phyloP scores from a whole-genome alignment of 2,329 filamentous ascomycete species.

The Rhynchosporium graminicola region DNA sequence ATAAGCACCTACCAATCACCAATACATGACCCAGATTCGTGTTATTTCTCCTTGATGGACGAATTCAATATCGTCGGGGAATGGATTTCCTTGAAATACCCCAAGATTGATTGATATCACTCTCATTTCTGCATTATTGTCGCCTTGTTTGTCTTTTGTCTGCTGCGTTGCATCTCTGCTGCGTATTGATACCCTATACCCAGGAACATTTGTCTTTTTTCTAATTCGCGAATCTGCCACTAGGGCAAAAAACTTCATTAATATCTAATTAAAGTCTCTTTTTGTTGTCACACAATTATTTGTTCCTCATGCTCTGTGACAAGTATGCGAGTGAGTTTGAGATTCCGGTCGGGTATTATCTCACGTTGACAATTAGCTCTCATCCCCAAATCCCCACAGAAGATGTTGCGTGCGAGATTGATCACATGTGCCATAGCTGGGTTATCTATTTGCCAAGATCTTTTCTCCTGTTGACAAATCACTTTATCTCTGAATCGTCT shows the following conservation, averaged over 20 bases:
- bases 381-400: no score
- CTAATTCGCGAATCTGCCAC: conserved; percentile 39
- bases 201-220: conserved; percentile 41
- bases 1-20: conserved; percentile 28
- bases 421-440: no score
- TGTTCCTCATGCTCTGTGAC: conserved; percentile 10
- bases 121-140: conserved; percentile 41
- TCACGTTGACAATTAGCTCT: no score
- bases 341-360: no score
- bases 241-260: conserved; percentile 41
- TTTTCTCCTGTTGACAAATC: no score
- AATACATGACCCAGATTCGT: conserved; percentile 16
- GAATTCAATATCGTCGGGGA: conserved; percentile 39
- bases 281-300: conserved; percentile 29
- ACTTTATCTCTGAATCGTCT: no score
- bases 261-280: conserved; percentile 43
- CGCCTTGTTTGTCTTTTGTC: conserved; percentile 33
- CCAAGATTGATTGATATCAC: conserved; percentile 43
- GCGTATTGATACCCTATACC: conserved; percentile 45
- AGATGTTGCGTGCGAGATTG: no score
- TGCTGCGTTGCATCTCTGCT: conserved; percentile 37
- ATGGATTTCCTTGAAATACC: conserved; percentile 43
- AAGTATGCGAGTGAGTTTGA: not conserved
- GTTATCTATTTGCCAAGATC: no score
- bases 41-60: conserved; percentile 27